These are phyloP conservation scores for Tilletia indica DNA, from an alignment of 1,284 basidiomycete genomes.

Conservation along the genomic window DNA sequence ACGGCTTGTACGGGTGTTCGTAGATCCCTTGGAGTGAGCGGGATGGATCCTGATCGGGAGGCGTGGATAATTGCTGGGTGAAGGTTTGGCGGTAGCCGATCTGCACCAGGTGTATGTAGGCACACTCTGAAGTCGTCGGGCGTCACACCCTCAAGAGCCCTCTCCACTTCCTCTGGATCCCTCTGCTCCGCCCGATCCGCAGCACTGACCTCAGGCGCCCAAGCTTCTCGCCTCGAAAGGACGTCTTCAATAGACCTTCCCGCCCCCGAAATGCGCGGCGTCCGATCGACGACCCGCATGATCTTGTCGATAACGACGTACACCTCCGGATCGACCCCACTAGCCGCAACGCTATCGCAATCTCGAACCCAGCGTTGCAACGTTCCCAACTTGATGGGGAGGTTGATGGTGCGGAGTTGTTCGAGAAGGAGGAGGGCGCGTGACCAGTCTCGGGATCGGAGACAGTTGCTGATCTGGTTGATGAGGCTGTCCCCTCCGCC, in stretches of 20 bases:
- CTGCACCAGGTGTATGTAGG: not conserved
- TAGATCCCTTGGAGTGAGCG: constrained; percentile 11
- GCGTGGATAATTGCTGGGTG: constrained; percentile 12
- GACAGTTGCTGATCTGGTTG: not conserved
- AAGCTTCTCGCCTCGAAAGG: constrained; percentile 4
- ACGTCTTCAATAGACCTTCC: not conserved
- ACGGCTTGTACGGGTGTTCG: not conserved
- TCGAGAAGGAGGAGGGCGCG: constrained; percentile 12
- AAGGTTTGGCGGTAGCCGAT: constrained; percentile 8
- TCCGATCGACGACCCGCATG: constrained; percentile 15
- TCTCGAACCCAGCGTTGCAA: constrained; percentile 15
- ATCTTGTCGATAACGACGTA: constrained; percentile 18
- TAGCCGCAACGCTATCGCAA: constrained; percentile 18
- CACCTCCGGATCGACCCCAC: constrained; percentile 13
- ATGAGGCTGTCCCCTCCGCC: constrained; percentile 13
- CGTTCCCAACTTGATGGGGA: constrained; percentile 17
- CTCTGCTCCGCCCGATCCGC: not conserved
- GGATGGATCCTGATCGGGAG: constrained; percentile 7
- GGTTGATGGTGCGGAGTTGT: constrained; percentile 6
- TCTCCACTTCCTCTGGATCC: constrained; percentile 6
- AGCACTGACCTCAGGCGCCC: not conserved
- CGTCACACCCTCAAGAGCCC: not conserved
- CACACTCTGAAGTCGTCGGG: constrained; percentile 17
- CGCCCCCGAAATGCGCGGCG: not conserved
- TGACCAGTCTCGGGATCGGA: constrained; percentile 15